Conservation (phyloP, 306 rosid species). For the Acmispon strigosus region DNA sequence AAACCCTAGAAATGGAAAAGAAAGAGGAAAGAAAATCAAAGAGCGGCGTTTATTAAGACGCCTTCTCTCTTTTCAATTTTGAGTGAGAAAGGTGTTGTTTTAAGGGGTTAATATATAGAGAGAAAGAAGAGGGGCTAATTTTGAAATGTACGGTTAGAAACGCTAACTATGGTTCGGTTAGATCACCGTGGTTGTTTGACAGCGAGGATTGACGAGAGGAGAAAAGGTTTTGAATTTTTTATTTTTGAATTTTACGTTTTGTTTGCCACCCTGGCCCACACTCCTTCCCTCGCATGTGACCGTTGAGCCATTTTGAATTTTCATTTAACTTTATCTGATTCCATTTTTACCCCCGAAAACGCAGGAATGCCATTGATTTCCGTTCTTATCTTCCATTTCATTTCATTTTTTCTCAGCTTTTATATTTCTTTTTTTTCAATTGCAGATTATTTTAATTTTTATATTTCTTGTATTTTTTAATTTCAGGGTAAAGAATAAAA, state of each 20-base stretch:
- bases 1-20: neutral
- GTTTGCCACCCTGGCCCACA: constrained; percentile 13
- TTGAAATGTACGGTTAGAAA: constrained; percentile 31
- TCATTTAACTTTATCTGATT: neutral
- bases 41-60: constrained; percentile 76
- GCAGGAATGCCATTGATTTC: neutral
- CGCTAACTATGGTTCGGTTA: constrained; percentile 38
- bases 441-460: no score
- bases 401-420: neutral
- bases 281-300: neutral
- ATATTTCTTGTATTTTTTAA: no score
- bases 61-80: constrained; percentile 20
- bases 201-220: no score
- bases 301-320: constrained; percentile 23
- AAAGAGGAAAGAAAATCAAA: no score
- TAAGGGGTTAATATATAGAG: constrained; percentile 9
- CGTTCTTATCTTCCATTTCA: neutral
- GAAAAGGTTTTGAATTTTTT: neutral
- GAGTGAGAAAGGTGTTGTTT: neutral
- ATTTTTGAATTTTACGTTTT: neutral
- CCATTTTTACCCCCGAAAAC: neutral
- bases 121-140: neutral
- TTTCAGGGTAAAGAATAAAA: neutral
- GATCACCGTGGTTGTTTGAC: constrained; percentile 35
- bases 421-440: neutral